Evolutionary conservation across 2,329 filamentous ascomycete species (phyloP).

Genomic region (Diaporthe australafricana): DNA sequence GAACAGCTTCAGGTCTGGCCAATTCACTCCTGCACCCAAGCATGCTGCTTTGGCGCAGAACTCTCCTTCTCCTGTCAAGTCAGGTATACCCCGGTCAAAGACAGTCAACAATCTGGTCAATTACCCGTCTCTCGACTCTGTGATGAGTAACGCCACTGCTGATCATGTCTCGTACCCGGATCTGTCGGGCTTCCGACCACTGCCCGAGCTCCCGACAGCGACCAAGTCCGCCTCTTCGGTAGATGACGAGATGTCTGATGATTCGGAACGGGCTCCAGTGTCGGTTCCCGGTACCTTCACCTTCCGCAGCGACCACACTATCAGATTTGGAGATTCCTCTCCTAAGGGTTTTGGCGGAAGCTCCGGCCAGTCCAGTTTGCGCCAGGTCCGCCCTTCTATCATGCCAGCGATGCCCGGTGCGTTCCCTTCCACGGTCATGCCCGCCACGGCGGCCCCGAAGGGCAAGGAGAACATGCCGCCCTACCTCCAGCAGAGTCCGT

Average conservation of each 20-base stretch:
- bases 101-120: slow-evolving; percentile 49
- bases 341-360: slow-evolving; percentile 66
- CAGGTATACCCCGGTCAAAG: slow-evolving; percentile 56
- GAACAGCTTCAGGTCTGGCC: slow-evolving; percentile 77
- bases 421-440: slow-evolving; percentile 56
- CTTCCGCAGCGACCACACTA: slow-evolving; percentile 75
- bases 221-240: neutral
- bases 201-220: slow-evolving; percentile 44
- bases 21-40: slow-evolving; percentile 81
- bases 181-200: slow-evolving; percentile 53
- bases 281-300: slow-evolving; percentile 70
- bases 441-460: slow-evolving; percentile 52
- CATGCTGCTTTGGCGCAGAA: slow-evolving; percentile 56
- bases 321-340: slow-evolving; percentile 64
- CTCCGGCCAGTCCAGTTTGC: slow-evolving; percentile 70
- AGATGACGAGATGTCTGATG: slow-evolving; percentile 21
- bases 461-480: slow-evolving; percentile 66
- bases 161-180: slow-evolving; percentile 64
- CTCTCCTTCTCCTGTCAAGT: slow-evolving; percentile 69
- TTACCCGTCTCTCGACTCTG: slow-evolving; percentile 49
- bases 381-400: slow-evolving; percentile 68
- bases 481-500: slow-evolving; percentile 42
- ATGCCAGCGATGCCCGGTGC: slow-evolving; percentile 65
- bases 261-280: slow-evolving; percentile 1
- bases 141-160: slow-evolving; percentile 44